These are phyloP conservation scores for Massariosphaeria phaeospora DNA, from an alignment of 495 filamentous ascomycete genomes.

Conservation along the genomic window DNA sequence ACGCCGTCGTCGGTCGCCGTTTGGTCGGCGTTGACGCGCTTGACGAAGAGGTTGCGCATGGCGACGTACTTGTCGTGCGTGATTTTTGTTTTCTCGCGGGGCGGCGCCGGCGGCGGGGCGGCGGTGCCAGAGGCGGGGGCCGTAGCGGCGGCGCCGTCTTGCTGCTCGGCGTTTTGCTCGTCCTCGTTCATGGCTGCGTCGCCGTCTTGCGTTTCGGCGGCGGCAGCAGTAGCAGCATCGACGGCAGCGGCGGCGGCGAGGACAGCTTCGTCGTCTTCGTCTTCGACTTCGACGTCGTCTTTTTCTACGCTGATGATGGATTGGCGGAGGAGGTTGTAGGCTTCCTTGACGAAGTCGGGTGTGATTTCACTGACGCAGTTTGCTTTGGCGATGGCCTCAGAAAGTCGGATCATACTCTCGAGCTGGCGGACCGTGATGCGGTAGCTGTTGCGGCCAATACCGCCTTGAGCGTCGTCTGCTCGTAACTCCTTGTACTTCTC, in stretches of 20 bases:
- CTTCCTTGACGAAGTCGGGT: constrained; percentile 80
- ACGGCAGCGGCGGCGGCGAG: constrained; percentile 34
- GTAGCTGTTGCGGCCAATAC: constrained; percentile 87
- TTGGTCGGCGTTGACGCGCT: constrained; percentile 73
- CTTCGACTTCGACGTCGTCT: constrained; percentile 94
- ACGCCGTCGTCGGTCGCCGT: constrained; percentile 72
- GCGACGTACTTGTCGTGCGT: constrained; percentile 92
- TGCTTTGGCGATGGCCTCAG: constrained; percentile 92
- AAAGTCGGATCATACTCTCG: constrained; percentile 89
- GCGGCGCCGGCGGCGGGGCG: constrained; percentile 40
- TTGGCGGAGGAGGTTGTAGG: constrained; percentile 80
- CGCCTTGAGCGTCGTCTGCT: constrained; percentile 89
- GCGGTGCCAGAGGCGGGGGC: constrained; percentile 19
- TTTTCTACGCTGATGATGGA: constrained; percentile 97
- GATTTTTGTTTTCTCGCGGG: constrained; percentile 72
- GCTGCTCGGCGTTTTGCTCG: constrained; percentile 30
- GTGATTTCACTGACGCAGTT: constrained; percentile 93
- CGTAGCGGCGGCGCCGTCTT: constrained; percentile 34
- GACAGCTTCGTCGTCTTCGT: constrained; percentile 62
- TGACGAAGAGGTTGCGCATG: constrained; percentile 80
- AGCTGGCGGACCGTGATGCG: constrained; percentile 95
- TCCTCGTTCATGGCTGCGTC: constrained; percentile 40
- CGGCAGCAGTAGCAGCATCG: constrained; percentile 26
- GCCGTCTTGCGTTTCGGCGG: constrained; percentile 46
- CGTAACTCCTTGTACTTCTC: constrained; percentile 95